Evolutionary conservation across 2,329 filamentous ascomycete genomes (phyloP), one percentile per base, ranked within the genome.

Genomic region (Fusarium equiseti): DNA sequence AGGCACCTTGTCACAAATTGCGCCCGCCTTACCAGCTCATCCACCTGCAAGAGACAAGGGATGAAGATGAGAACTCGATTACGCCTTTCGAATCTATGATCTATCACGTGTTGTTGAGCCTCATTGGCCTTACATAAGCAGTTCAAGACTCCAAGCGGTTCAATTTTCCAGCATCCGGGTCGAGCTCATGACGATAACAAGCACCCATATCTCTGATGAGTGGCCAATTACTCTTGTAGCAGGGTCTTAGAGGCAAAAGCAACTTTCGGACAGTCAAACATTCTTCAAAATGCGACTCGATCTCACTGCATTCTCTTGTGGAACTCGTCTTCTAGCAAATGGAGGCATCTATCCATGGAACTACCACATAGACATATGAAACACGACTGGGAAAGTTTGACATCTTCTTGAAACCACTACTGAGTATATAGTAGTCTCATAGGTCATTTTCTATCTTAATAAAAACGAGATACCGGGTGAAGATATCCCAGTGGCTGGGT

Each of bases 341-440:
- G 10, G 18, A 4, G 10, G 10, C 35, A 38, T 38, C 35, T 38
- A 7, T 38, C 10, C 6, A 7, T 12, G 9, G 5, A n/a, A 38
- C 35, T 38, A 38, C 10, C 1, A n/a, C 35, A n/a, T 7, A 38
- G 35, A 38, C 0, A 2, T 38, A 38, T 4, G 9, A 11, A n/a
- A n/a, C 0, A 38, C 0, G 5, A n/a, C 9, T 6, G 35, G 0
- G 35, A 4, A 38, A 11, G 9, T n/a, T n/a, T 1, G 5, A 38
- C 18, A 4, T n/a, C 16, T 3, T 16, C 8, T 3, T 35, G 0
- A n/a, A 38, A 11, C 5, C 3, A 1, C 0, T n/a, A 38, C 0
- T 11, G 18, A n/a, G 18, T 7, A 11, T 1, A 10, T 2, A 18
- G 3, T 6, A 38, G 32, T 38, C 32, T 11, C 3, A n/a, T 11